Evolutionary conservation across 805 yeast genomes (phyloP), one percentile per base, ranked within the genome.

Genomic region (Yamadazyma nakazawae): DNA sequence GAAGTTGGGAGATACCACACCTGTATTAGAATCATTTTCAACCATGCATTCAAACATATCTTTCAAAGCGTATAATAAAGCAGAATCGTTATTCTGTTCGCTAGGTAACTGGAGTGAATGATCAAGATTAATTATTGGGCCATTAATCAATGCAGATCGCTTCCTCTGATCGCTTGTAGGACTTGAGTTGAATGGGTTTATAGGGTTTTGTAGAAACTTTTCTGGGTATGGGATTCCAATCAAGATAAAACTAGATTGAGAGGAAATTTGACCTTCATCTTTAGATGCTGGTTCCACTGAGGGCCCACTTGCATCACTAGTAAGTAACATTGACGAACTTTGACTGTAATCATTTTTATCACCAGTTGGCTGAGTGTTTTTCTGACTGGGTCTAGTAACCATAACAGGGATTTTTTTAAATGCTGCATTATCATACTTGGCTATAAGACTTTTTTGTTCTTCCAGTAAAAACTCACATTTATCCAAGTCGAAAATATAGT

Each of bases 81-180:
- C 62, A 16, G 66, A 52, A 9, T 62, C 63, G 5, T 68, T 68
- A 10, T 49, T 55, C 35, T 59, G 63, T 37, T 63, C 64, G 12
- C 56, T 51, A 10, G 76, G 72, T 18, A 68, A 63, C 48, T 75
- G 74, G 42, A 82, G 64, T 0, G 87, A 74, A 50, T 81, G 81
- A 60, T 92, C 97, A 37, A 91, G 62, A 60, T 91, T 90, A 42
- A 91, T 60, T 5, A 94, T 81, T 0, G 97, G 97, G 0, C 97
- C 97, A 40, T 76, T 78, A 14, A 82, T 66, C 31, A 90, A 66
- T 0, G 97, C 96, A 11, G 83, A 80, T 43, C 88, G 75, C 58
- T 90, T 91, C 25, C 96, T 71, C 49, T 78, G 82, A 59, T 91
- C 97, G 2, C 82, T 75, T 1, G 82, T 55, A 1, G 76, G 75